Conservation (phyloP, 495 filamentous ascomycete genomes). For the Daldinia loculata region DNA sequence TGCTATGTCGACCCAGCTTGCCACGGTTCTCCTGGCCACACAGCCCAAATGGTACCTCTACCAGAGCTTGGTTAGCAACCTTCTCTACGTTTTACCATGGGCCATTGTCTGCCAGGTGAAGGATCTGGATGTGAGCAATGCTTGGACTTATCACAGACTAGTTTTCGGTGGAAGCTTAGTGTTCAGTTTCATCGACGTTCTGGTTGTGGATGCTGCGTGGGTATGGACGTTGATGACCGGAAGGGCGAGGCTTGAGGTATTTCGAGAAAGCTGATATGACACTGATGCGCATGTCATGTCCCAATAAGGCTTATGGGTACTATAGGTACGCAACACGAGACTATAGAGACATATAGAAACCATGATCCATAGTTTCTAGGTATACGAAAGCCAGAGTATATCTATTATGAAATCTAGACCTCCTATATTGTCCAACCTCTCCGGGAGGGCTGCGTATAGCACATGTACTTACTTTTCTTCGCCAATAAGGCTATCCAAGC, state of each 20-base stretch:
- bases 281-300: neutral
- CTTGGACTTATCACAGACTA: conserved; percentile 73
- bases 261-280: conserved; percentile 26
- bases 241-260: conserved; percentile 46
- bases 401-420: too few relatives aligned
- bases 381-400: too few relatives aligned
- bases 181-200: conserved; percentile 68
- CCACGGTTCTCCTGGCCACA: conserved; percentile 71
- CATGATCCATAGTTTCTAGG: too few relatives aligned
- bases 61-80: conserved; percentile 70
- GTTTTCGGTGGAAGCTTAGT: conserved; percentile 77
- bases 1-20: conserved; percentile 69
- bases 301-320: too few relatives aligned
- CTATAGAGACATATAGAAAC: too few relatives aligned
- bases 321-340: too few relatives aligned
- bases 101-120: conserved; percentile 66
- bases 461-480: too few relatives aligned
- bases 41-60: conserved; percentile 72
- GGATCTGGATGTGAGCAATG: conserved; percentile 58
- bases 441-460: too few relatives aligned
- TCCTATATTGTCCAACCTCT: too few relatives aligned
- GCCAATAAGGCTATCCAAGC: too few relatives aligned
- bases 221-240: conserved; percentile 63
- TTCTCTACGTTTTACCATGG: conserved; percentile 76
- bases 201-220: conserved; percentile 62